Conservation (phyloP, 1,284 basidiomycete genomes). For the Phlebopus sp. region DNA sequence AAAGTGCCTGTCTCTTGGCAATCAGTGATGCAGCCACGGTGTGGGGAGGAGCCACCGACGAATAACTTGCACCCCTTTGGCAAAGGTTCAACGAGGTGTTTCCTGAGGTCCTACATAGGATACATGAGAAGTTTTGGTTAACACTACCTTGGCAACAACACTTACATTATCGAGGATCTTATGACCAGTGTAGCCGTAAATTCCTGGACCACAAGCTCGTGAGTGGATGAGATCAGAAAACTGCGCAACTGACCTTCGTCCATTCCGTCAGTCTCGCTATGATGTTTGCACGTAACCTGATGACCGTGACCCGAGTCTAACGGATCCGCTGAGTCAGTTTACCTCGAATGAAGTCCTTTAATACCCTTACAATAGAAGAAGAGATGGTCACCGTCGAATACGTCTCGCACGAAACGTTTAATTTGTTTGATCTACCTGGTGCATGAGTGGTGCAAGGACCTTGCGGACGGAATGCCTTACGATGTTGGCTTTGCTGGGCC, state of each 20-base stretch:
- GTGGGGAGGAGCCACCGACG: slow-evolving; percentile 19
- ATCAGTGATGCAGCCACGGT: background rate
- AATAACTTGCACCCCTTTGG: slow-evolving; percentile 40
- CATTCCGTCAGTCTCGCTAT: slow-evolving; percentile 33
- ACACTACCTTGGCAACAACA: background rate
- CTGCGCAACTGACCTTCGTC: slow-evolving; percentile 35
- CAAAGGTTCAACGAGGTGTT: slow-evolving; percentile 38
- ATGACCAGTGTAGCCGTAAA: slow-evolving; percentile 17
- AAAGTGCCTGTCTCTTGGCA: slow-evolving; percentile 20
- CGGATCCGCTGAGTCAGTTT: slow-evolving; percentile 1
- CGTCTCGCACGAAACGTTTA: slow-evolving; percentile 25
- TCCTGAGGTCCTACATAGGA: slow-evolving; percentile 34
- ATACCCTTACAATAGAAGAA: slow-evolving; percentile 38
- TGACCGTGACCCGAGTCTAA: slow-evolving; percentile 37
- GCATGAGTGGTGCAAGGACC: background rate
- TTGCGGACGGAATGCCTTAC: slow-evolving; percentile 17
- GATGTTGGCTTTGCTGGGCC: slow-evolving; percentile 27
- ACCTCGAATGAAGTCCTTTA: background rate
- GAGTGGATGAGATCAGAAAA: background rate
- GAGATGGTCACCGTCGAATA: slow-evolving; percentile 34
- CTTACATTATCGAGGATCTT: slow-evolving; percentile 39
- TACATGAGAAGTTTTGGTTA: background rate
- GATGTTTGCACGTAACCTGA: slow-evolving; percentile 28
- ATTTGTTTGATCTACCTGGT: slow-evolving; percentile 33
- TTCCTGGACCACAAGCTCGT: slow-evolving; percentile 14